Evolutionary conservation across 2,329 filamentous ascomycete species (phyloP), one percentile per base, ranked within the genome.

Genomic region (Paraphoma chrysanthemicola): DNA sequence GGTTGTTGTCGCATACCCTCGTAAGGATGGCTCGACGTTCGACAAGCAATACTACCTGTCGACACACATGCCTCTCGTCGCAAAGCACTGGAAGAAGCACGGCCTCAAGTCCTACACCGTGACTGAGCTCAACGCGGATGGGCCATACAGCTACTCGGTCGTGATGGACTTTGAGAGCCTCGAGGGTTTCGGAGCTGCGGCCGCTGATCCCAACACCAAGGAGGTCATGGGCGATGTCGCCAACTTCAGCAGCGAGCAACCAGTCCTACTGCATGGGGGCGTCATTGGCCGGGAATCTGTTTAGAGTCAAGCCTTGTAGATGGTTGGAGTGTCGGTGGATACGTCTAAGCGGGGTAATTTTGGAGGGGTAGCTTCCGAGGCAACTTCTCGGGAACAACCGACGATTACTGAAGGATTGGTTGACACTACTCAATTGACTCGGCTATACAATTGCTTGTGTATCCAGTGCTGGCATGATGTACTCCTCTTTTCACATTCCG

Each of bases 41-140:
- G 70, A 84, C 71, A 70, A 82, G 61, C 74, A 81, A 33, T 84
- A 84, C 76, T 85, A 83, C 66, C 64, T 82, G 38, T 52, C 64
- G 3, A 77, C 59, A 17, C 82, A 84, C 73, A 81, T 84, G 78
- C 76, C 78, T 1, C 68, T 84, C 2, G 78, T 79, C 14, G 56
- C 67, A 29, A 70, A 76, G 46, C 57, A 63, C 28, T 83, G 81
- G 81, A 58, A 51, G 0, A 56, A 66, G 1, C 62, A 71, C 48
- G 82, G 82, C 41, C 68, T 84, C 4, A 74, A 69, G 43, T 58
- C 54, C 3, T 74, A 59, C 54, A 55, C 41, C 11, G 61, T 74
- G 7, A 56, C 56, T 1, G 54, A 73, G 46, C 57, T 68, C 48
- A 54, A 36, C n/a, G 41, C 58, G 28, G 67, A 70, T 28, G 50